phyloP scores from a whole-genome alignment of 176 grass and related monocot species.

The Elymus sibiricus region DNA sequence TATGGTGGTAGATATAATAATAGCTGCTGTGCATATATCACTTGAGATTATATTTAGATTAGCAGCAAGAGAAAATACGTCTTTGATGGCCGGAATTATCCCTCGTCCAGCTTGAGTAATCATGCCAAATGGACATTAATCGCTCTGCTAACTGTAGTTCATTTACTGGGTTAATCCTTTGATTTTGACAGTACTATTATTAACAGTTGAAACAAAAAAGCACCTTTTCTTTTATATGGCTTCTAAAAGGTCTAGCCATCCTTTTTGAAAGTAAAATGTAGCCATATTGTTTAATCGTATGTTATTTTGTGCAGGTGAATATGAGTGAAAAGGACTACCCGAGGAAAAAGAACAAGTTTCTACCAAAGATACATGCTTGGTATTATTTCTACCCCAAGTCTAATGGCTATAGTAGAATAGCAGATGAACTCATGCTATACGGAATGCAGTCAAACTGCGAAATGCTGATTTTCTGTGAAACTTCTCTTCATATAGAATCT shows the following conservation, averaged over 20 bases:
- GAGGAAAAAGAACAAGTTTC: conserved; percentile 98
- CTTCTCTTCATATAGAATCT: neutral
- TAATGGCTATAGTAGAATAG: neutral
- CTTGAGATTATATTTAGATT: neutral
- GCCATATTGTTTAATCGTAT: neutral
- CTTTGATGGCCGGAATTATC: neutral
- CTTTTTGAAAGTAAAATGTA: neutral
- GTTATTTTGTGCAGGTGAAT: conserved; percentile 76
- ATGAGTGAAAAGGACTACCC: conserved; percentile 98
- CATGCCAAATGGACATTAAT: neutral
- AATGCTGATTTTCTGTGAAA: neutral
- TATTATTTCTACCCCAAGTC: conserved; percentile 33
- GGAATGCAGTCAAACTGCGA: neutral
- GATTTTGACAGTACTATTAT: neutral
- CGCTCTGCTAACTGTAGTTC: neutral
- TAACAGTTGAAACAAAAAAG: neutral
- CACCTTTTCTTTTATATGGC: neutral
- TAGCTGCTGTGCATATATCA: neutral
- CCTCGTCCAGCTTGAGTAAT: neutral
- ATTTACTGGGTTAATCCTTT: neutral
- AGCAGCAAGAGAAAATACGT: neutral
- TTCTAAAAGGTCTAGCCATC: neutral
- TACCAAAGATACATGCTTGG: conserved; percentile 97
- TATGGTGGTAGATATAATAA: neutral
- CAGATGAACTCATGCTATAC: neutral